phyloP scores from a whole-genome alignment of 768 basidiomycete species.

The Trametes coccinea region DNA sequence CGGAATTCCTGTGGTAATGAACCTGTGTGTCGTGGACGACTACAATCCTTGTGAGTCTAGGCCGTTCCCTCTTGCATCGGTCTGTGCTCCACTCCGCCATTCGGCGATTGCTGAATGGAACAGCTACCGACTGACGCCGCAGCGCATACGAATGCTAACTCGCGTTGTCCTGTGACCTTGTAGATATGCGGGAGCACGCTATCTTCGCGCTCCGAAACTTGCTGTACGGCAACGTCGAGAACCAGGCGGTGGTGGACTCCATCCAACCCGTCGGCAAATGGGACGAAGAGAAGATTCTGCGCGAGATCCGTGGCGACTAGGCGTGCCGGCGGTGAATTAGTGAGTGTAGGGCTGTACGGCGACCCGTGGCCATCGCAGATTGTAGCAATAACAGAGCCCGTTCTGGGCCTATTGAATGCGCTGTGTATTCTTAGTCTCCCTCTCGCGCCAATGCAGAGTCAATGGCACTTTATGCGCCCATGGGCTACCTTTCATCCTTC shows the following conservation, averaged over 20 bases:
- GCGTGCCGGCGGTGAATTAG: conserved; percentile 6
- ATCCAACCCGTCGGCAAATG: conserved; percentile 65
- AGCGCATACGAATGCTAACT: conserved; percentile 14
- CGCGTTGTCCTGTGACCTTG: background rate
- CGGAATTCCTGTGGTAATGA: conserved; percentile 82
- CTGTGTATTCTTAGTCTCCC: background rate
- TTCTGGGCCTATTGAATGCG: too few species aligned
- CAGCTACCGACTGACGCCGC: background rate
- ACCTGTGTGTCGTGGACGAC: conserved; percentile 88
- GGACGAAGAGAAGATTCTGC: conserved; percentile 56
- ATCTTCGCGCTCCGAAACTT: conserved; percentile 82
- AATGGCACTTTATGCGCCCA: too few species aligned
- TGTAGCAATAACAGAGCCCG: too few species aligned
- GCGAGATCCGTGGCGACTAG: conserved; percentile 36
- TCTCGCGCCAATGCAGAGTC: background rate
- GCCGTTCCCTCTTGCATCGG: background rate
- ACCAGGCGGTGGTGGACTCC: conserved; percentile 75
- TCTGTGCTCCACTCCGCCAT: background rate
- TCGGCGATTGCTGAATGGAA: background rate
- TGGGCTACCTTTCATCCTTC: background rate
- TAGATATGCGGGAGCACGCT: conserved; percentile 91
- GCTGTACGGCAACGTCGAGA: conserved; percentile 72
- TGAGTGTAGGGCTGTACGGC: background rate
- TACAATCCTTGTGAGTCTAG: conserved; percentile 82
- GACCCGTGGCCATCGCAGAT: too few species aligned